These are phyloP conservation scores for Globisporangium okanoganense DNA, from an alignment of 352 stramenopile species.

Conservation along the genomic window DNA sequence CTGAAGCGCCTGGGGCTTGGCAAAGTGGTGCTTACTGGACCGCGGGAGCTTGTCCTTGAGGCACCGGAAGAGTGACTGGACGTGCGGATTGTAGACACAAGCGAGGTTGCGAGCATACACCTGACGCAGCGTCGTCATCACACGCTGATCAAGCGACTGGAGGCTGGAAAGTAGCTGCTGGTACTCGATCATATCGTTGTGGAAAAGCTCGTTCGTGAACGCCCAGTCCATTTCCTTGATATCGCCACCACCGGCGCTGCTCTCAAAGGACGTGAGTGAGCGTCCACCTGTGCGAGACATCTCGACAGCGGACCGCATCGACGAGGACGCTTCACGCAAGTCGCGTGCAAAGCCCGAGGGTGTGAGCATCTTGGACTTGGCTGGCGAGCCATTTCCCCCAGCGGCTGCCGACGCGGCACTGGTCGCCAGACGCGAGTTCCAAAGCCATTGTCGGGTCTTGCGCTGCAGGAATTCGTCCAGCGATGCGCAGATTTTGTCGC, in stretches of 20 bases:
- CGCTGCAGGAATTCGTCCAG: slow-evolving; percentile 59
- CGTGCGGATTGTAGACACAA: slow-evolving; percentile 44
- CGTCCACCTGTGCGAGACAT: slow-evolving; percentile 26
- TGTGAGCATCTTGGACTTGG: slow-evolving; percentile 1
- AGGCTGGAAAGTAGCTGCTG: slow-evolving; percentile 37
- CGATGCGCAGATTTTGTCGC: slow-evolving; percentile 47
- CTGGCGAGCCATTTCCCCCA: slow-evolving; percentile 9
- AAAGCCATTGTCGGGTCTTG: slow-evolving; percentile 37
- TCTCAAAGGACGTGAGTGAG: slow-evolving; percentile 35
- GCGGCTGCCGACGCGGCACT: not conserved
- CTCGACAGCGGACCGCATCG: slow-evolving; percentile 18
- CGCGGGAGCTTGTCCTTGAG: slow-evolving; percentile 60
- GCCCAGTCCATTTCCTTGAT: slow-evolving; percentile 57
- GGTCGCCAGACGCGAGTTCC: slow-evolving; percentile 16
- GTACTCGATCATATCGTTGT: slow-evolving; percentile 40
- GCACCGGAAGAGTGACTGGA: slow-evolving; percentile 53
- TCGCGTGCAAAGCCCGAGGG: slow-evolving; percentile 15
- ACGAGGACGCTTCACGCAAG: slow-evolving; percentile 26
- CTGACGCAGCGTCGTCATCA: slow-evolving; percentile 29
- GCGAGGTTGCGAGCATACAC: slow-evolving; percentile 55
- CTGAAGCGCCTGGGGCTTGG: slow-evolving; percentile 55
- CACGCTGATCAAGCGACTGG: slow-evolving; percentile 37
- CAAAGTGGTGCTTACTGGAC: slow-evolving; percentile 42
- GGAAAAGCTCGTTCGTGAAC: slow-evolving; percentile 60
- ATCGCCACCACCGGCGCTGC: slow-evolving; percentile 14